A percentile compares a stretch with the other conserved stretches of the same genome.
phyloP scores from a whole-genome alignment of 768 basidiomycete genomes.

The Clavulina sp. region DNA sequence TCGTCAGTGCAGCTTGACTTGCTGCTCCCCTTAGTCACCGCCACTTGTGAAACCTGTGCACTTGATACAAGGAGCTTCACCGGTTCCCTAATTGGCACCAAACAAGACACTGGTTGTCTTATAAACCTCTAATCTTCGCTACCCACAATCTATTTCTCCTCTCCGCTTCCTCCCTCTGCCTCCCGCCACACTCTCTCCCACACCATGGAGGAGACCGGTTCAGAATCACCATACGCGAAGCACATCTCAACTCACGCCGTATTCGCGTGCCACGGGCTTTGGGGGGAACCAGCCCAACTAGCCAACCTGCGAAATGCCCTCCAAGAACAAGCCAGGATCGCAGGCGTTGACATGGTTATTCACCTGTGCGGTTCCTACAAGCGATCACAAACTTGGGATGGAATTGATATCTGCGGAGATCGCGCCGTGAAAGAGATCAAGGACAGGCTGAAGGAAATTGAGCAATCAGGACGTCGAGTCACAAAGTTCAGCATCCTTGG shows the following conservation, averaged over 20 bases:
- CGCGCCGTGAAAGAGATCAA: not conserved
- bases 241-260: not conserved
- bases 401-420: not conserved
- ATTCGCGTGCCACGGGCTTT: constrained; percentile 1
- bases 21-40: too few species aligned
- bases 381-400: not conserved
- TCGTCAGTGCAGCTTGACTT: too few species aligned
- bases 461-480: not conserved
- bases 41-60: too few species aligned
- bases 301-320: not conserved
- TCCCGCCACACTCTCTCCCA: too few species aligned
- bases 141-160: too few species aligned
- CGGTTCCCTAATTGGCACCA: too few species aligned
- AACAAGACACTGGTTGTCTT: too few species aligned
- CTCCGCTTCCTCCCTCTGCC: too few species aligned
- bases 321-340: not conserved
- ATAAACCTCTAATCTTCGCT: too few species aligned
- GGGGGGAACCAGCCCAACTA: not conserved
- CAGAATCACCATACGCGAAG: too few species aligned
- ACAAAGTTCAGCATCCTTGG: not conserved
- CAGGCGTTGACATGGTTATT: not conserved
- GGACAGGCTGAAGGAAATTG: not conserved
- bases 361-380: not conserved
- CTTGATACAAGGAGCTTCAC: too few species aligned
- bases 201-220: too few species aligned